Evolutionary conservation across 1,139 yeast species (phyloP).

Genomic region (Sugiyamaella xylanicola): DNA sequence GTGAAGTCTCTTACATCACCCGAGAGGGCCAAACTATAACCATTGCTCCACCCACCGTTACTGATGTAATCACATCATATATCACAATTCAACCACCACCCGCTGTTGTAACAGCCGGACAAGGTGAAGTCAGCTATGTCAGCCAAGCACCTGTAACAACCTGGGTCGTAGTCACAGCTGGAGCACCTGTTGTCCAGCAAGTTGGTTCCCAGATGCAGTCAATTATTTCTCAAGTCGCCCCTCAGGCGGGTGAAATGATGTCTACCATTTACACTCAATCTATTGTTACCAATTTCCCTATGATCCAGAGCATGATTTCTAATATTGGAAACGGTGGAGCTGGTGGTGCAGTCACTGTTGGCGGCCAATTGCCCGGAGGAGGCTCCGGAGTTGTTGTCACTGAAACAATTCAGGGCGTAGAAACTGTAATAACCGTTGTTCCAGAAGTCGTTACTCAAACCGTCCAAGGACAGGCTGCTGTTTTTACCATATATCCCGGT

Average conservation of each 20-base stretch:
- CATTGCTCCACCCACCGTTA: background rate
- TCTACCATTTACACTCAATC: conserved; percentile 3
- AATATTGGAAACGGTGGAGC: background rate
- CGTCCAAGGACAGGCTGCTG: background rate
- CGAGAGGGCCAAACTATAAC: background rate
- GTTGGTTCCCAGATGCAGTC: conserved; percentile 14
- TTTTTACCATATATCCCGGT: background rate
- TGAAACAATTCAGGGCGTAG: background rate
- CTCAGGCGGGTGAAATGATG: conserved; percentile 11
- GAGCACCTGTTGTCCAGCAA: conserved; percentile 10
- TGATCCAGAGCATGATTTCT: conserved; percentile 13
- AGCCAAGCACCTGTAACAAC: conserved; percentile 5
- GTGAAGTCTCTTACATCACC: background rate
- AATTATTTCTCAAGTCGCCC: conserved; percentile 10
- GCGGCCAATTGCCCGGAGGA: background rate
- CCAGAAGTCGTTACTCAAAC: background rate
- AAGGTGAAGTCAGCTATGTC: background rate
- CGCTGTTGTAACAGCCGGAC: conserved; percentile 2
- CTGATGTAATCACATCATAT: conserved; percentile 6
- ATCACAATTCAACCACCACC: conserved; percentile 12
- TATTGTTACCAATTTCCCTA: conserved; percentile 14
- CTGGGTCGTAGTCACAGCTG: conserved; percentile 7
- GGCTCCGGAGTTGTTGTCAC: background rate
- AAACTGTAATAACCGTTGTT: background rate
- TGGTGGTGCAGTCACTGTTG: background rate